Evolutionary conservation across 208 protist species (phyloP).

Genomic region (Trypanosoma mega): DNA sequence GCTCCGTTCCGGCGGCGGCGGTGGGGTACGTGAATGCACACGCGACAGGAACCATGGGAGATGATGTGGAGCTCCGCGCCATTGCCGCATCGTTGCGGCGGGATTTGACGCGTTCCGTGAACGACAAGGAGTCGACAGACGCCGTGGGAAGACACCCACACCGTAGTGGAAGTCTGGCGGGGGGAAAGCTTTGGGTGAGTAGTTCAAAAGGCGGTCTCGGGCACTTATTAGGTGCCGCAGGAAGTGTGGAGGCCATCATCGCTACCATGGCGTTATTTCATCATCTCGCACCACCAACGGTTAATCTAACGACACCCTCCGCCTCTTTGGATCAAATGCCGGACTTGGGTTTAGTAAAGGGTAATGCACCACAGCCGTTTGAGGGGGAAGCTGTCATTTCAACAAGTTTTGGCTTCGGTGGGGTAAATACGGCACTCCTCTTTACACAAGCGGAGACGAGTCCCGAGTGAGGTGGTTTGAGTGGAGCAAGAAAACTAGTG

Average conservation of each 20-base stretch:
- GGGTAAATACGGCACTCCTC: conserved; percentile 92
- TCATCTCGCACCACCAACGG: conserved; percentile 85
- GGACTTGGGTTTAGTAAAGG: conserved; percentile 23
- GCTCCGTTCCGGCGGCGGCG: conserved; percentile 28
- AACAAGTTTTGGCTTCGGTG: conserved; percentile 98
- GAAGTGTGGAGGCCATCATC: conserved; percentile 92
- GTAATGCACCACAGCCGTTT: conserved; percentile 17
- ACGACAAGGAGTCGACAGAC: neutral
- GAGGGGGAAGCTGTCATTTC: conserved; percentile 74
- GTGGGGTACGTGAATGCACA: conserved; percentile 98
- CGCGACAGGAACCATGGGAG: conserved; percentile 97
- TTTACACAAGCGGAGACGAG: conserved; percentile 52
- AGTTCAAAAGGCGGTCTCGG: conserved; percentile 95
- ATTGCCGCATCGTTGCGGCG: conserved; percentile 32
- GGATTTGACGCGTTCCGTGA: neutral
- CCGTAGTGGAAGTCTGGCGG: no score
- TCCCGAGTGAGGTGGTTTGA: no score
- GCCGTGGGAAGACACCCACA: no score
- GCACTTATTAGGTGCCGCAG: conserved; percentile 97
- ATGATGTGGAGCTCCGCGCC: conserved; percentile 86
- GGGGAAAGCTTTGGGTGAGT: conserved; percentile 68
- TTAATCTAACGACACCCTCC: conserved; percentile 83
- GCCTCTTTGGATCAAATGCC: conserved; percentile 23
- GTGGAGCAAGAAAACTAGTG: no score
- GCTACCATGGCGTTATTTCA: conserved; percentile 76